Evolutionary conservation across 345 rosid genomes (phyloP), one percentile per base, ranked within the genome.

Genomic region (Hypericum androsaemum): DNA sequence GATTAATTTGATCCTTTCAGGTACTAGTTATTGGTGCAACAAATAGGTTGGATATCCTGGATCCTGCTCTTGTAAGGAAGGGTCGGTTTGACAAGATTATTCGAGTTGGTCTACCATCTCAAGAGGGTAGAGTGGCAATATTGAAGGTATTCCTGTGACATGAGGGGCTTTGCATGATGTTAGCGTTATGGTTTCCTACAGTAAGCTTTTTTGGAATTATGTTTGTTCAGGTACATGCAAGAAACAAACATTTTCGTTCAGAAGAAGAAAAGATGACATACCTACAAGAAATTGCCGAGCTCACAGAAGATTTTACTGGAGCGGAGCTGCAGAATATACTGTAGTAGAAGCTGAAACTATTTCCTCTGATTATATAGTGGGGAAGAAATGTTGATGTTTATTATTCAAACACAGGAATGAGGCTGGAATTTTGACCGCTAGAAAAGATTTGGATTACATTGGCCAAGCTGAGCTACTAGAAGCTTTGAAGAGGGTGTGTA

Each of bases 321-420:
- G 98, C 96, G 14, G 98, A 90, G 73, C 89, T 90, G 67, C 98
- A 90, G 61, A 90, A 90, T 73, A 77, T 90, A 79, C 64, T 90
- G 98, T 90, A 67, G 47, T 38, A 39, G 9, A 63, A 48, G 36
- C 50, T 36, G 47, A 47, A 56, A 59, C 11, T 39, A 12, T 41
- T 38, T n/a, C 50, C 10, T 45, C 48, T 43, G 35, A 13, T 39
- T 61, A 17, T 43, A 58, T n/a, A 17, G 45, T 43, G 43, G 43
- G 42, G 38, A 12, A 38, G 42, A 38, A 50, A 17, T 48, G 40
- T 71, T 77, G 53, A 77, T 60, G 16, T 57, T 65, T 56, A 14
- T 43, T 46, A 59, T 59, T 71, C 54, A 56, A 49, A 61, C 49
- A 39, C 75, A 90, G 96, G 78, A 90, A 87, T 66, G 98, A 90